Evolutionary conservation across 2,329 filamentous ascomycete genomes (phyloP), one percentile per base, ranked within the genome.

Genomic region (Phyllosticta citribraziliensis): DNA sequence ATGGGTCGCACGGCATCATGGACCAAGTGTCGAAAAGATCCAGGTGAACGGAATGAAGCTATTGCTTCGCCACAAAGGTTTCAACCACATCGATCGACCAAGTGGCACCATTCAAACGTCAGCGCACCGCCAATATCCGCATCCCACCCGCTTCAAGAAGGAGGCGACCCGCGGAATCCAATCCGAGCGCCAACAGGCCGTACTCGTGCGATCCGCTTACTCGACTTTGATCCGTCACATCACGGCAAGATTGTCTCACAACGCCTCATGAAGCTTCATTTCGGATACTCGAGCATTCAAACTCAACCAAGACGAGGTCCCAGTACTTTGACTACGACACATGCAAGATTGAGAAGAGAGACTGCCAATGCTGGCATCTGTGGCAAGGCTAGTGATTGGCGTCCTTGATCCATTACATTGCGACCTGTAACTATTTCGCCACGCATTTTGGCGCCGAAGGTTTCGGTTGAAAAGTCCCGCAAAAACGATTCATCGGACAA

Each of bases 11-110:
- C 25, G 62, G 67, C 17, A 71, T 74, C 67, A 64, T 70, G 24
- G 73, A 75, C 52, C 60, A 63, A n/a, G 71, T 72, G 66, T 72
- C 72, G 65, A 75, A 75, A 63, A 64, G 73, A 33, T 66, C 70
- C 50, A 69, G 73, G 66, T 75, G 68, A 73, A 92, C 19, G 22
- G 20, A 19, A 30, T 30, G 14, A 3, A 47, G 6, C 12, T n/a
- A n/a, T 17, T 47, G 6, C 14, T 8, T 47, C 17, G 40, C 40
- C 17, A 47, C n/a, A 17, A n/a, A 47, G 19, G n/a, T n/a, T n/a
- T 47, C 17, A n/a, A n/a, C 17, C 17, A n/a, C 40, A 4, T 47
- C 17, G 40, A 14, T 47, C 40, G n/a, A 8, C 40, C 40, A 19
- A 12, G 35, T 40, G 27, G 5, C 27, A 30, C 27, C 27, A 30